phyloP scores from a whole-genome alignment of 495 filamentous ascomycete species.

The Glarea lozoyensis region DNA sequence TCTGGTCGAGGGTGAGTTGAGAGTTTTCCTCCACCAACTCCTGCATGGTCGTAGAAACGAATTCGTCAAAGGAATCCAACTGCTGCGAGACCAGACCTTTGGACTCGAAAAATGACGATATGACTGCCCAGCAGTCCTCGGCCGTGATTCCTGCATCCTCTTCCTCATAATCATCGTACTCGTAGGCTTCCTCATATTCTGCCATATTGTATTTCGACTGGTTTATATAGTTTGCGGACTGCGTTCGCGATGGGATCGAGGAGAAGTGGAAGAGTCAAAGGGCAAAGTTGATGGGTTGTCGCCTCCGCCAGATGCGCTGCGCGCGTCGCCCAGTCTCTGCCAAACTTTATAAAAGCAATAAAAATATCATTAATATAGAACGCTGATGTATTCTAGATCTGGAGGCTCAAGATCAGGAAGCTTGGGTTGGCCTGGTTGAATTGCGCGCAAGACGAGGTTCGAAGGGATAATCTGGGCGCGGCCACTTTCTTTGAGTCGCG shows the following conservation, averaged over 20 bases:
- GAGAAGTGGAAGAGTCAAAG: constrained; percentile 1
- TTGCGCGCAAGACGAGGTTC: background rate
- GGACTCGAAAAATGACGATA: constrained; percentile 87
- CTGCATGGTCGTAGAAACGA: constrained; percentile 84
- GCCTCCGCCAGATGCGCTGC: constrained; percentile 6
- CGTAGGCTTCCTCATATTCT: constrained; percentile 25
- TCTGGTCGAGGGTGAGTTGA: constrained; percentile 80
- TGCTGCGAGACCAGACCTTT: constrained; percentile 97
- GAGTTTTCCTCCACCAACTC: constrained; percentile 85
- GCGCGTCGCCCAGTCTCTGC: constrained; percentile 13
- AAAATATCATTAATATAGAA: constrained; percentile 9
- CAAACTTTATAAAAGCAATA: constrained; percentile 3
- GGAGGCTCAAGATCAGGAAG: background rate
- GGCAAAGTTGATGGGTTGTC: constrained; percentile 12
- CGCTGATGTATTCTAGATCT: background rate
- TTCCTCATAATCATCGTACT: constrained; percentile 42
- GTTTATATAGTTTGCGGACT: background rate
- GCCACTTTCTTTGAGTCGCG: background rate
- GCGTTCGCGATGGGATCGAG: background rate
- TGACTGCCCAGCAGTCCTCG: constrained; percentile 96
- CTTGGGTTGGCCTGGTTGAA: background rate
- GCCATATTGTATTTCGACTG: constrained; percentile 15
- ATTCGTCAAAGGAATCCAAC: constrained; percentile 97
- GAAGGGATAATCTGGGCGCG: constrained; percentile 1
- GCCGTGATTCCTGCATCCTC: constrained; percentile 71